These are phyloP conservation scores for Boletellus ananiceps DNA, from an alignment of 768 basidiomycete genomes.

Conservation along the genomic window DNA sequence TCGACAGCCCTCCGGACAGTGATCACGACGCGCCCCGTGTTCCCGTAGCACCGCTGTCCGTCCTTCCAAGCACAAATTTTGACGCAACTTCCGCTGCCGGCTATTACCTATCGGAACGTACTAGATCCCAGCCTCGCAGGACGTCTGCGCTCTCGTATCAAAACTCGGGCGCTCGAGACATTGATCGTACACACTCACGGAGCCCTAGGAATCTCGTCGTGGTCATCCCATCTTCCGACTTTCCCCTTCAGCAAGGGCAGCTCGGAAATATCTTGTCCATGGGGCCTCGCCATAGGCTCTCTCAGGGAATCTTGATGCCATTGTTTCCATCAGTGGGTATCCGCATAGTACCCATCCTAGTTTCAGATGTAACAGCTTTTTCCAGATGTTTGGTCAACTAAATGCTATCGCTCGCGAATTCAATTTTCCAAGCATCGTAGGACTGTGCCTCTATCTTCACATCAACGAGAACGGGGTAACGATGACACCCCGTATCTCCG, in stretches of 20 bases:
- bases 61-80: constrained; percentile 7
- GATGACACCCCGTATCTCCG: constrained; percentile 68
- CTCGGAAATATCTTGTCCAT: constrained; percentile 54
- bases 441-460: constrained; percentile 77
- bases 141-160: constrained; percentile 55
- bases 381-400: constrained; percentile 71
- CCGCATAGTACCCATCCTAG: neutral
- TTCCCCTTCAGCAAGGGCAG: constrained; percentile 55
- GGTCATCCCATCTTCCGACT: constrained; percentile 57
- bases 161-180: constrained; percentile 42
- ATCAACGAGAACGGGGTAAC: constrained; percentile 51
- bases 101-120: constrained; percentile 8
- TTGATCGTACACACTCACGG: constrained; percentile 37
- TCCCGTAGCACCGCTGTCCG: neutral
- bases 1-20: constrained; percentile 40
- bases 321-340: constrained; percentile 61
- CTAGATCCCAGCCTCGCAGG: constrained; percentile 35
- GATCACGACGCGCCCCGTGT: constrained; percentile 10
- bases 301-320: constrained; percentile 71
- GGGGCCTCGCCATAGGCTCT: constrained; percentile 56
- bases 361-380: neutral
- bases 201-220: constrained; percentile 54
- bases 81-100: constrained; percentile 5
- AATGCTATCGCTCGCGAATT: constrained; percentile 78
- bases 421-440: constrained; percentile 71